These are phyloP conservation scores for Oryza australiensis DNA, from an alignment of 176 grass and related monocot genomes.

Conservation along the genomic window DNA sequence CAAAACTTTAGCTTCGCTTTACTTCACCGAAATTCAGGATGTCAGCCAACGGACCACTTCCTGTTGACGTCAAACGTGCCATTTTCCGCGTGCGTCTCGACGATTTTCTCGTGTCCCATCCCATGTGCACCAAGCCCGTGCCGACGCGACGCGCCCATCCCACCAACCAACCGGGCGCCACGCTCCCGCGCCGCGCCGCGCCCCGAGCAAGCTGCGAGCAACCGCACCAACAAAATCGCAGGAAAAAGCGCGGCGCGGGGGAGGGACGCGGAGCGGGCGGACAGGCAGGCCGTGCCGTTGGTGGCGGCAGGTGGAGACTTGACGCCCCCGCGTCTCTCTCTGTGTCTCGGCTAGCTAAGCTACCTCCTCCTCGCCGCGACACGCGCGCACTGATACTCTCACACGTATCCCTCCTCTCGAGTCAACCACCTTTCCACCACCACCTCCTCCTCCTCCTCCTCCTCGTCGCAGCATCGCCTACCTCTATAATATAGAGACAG, in stretches of 20 bases:
- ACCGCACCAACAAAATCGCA: neutral
- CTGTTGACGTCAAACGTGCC: neutral
- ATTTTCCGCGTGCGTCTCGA: neutral
- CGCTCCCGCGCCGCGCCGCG: slow-evolving; percentile 15
- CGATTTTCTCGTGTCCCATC: neutral
- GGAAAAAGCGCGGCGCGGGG: slow-evolving; percentile 18
- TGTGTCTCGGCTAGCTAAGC: neutral
- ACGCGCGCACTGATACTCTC: slow-evolving; percentile 18
- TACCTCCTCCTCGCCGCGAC: neutral
- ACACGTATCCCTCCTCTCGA: slow-evolving; percentile 11
- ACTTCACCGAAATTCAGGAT: no score
- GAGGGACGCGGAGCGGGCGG: neutral
- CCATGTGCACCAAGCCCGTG: neutral
- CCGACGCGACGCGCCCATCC: slow-evolving; percentile 26
- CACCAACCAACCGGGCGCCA: slow-evolving; percentile 17
- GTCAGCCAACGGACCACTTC: no score
- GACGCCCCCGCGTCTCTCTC: neutral
- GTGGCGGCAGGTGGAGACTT: slow-evolving; percentile 52
- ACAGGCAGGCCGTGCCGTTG: slow-evolving; percentile 16
- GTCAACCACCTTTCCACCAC: slow-evolving; percentile 35
- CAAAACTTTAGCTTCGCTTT: no score
- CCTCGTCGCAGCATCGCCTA: neutral
- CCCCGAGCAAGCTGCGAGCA: no score
- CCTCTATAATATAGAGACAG: slow-evolving; percentile 33
- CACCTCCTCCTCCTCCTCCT: neutral